phyloP scores from a whole-genome alignment of 352 stramenopile genomes.

The Phytophthora cryptogea region DNA sequence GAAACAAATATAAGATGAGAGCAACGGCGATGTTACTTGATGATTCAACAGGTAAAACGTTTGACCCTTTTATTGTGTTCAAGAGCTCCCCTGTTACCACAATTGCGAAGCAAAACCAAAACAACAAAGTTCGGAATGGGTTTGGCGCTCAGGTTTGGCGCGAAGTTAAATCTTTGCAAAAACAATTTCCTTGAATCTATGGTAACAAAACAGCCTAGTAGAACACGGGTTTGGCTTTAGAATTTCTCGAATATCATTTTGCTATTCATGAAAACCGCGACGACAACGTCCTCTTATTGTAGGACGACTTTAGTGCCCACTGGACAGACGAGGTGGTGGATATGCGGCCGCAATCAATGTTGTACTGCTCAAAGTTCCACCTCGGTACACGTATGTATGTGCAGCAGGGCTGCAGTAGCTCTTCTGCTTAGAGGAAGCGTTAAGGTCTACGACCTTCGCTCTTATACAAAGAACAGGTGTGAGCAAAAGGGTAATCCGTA shows the following conservation, averaged over 20 bases:
- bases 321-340: too few relatives aligned
- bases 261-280: background rate
- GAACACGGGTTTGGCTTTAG: background rate
- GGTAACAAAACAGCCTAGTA: background rate
- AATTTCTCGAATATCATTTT: background rate
- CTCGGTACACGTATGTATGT: background rate
- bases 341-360: background rate
- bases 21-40: slow-evolving; percentile 9
- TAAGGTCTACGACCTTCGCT: too few relatives aligned
- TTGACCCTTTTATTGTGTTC: slow-evolving; percentile 13
- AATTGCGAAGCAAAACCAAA: background rate
- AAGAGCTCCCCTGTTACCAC: slow-evolving; percentile 3
- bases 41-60: slow-evolving; percentile 1
- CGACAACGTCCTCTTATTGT: background rate
- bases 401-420: too few relatives aligned
- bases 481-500: too few relatives aligned
- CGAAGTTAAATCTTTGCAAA: too few relatives aligned
- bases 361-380: background rate
- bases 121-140: background rate
- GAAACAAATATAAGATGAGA: slow-evolving; percentile 16
- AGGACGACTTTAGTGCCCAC: background rate
- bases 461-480: too few relatives aligned
- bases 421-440: too few relatives aligned
- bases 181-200: background rate
- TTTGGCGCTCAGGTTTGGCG: too few relatives aligned